Conservation (phyloP, 305 asterid species). For the Solanum hybrid region DNA sequence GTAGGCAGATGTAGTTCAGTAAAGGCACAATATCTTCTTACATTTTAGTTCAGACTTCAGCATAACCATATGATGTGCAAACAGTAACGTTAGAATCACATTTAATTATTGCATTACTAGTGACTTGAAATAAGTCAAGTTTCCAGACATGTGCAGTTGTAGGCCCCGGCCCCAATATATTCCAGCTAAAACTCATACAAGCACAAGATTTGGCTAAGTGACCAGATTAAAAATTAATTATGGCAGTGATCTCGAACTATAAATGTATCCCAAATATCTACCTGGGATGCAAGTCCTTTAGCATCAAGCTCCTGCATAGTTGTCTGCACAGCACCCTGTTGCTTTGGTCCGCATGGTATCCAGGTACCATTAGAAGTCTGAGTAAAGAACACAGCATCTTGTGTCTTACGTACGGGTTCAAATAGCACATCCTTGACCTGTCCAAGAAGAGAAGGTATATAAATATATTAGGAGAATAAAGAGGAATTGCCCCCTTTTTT, state of each 20-base stretch:
- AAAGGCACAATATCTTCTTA: neutral
- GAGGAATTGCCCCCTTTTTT: neutral
- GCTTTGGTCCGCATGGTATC: slow-evolving; percentile 94
- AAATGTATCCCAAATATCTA: slow-evolving; percentile 7
- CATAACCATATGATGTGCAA: neutral
- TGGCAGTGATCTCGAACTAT: neutral
- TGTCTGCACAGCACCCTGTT: slow-evolving; percentile 66
- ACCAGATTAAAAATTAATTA: neutral
- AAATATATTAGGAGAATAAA: neutral
- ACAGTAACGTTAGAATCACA: neutral
- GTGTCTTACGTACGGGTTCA: slow-evolving; percentile 96
- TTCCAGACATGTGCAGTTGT: neutral
- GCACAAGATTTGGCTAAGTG: neutral
- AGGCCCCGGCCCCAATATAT: neutral
- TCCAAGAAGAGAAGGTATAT: neutral
- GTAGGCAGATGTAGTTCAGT: neutral
- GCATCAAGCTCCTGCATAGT: slow-evolving; percentile 84
- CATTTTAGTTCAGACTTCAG: neutral
- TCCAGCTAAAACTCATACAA: neutral
- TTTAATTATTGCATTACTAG: neutral
- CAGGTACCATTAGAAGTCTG: slow-evolving; percentile 50
- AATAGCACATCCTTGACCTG: slow-evolving; percentile 92
- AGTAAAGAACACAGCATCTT: slow-evolving; percentile 76
- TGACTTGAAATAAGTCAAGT: neutral
- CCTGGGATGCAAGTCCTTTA: slow-evolving; percentile 75